Percentiles rank a stretch among this genome's conserved stretches.
Evolutionary conservation across 495 filamentous ascomycete genomes (phyloP).

Genomic region (Lepraria neglecta): DNA sequence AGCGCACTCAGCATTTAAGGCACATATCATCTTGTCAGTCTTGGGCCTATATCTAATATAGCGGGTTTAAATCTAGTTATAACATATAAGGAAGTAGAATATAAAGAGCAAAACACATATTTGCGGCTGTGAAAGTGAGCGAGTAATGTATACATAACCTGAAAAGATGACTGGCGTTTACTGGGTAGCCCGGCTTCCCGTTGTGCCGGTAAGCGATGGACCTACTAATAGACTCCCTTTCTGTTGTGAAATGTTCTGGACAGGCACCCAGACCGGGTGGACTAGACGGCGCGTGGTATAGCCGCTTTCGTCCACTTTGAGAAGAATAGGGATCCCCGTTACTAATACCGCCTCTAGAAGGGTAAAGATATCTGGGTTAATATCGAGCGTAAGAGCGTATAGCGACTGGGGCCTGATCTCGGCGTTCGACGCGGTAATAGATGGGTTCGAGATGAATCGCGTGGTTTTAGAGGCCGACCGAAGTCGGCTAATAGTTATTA

Average conservation of each 20-base stretch:
- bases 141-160: neutral
- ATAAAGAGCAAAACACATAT: neutral
- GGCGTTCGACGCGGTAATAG: neutral
- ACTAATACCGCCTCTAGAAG: neutral
- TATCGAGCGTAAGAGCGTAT: neutral
- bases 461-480: neutral
- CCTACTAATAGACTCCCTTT: neutral
- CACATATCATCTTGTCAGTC: too few species aligned
- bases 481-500: neutral
- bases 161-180: too few species aligned
- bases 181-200: too few species aligned
- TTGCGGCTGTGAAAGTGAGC: neutral
- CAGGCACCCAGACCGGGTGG: neutral
- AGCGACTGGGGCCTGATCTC: neutral
- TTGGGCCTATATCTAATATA: neutral
- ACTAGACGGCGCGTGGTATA: neutral
- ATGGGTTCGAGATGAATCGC: neutral
- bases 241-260: neutral
- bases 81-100: neutral
- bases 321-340: neutral
- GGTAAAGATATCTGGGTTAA: neutral
- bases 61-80: neutral
- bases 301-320: neutral
- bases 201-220: neutral
- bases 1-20: too few species aligned